Percentiles rank a stretch among this genome's conserved stretches.
Conservation (phyloP, 2,329 filamentous ascomycete species). For the Blastomyces percursus region DNA sequence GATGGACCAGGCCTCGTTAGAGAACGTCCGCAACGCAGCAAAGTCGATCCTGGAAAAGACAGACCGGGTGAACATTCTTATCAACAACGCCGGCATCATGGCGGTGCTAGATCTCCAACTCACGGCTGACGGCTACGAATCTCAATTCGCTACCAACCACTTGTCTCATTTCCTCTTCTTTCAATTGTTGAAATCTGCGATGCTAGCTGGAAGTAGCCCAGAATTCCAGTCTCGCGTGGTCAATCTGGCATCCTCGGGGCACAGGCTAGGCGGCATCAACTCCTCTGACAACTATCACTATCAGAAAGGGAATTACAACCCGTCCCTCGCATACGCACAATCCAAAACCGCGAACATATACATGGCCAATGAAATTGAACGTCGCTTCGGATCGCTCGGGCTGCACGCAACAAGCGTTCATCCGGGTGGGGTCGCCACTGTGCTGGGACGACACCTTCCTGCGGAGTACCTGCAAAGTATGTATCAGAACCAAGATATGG, state of each 20-base stretch:
- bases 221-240: slow-evolving; percentile 40
- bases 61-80: slow-evolving; percentile 31
- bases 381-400: slow-evolving; percentile 35
- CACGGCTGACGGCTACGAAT: slow-evolving; percentile 30
- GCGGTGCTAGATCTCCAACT: slow-evolving; percentile 17
- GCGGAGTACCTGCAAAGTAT: background rate
- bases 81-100: slow-evolving; percentile 38
- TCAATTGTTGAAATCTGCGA: slow-evolving; percentile 17
- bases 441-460: background rate
- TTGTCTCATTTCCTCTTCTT: slow-evolving; percentile 27
- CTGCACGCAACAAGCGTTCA: slow-evolving; percentile 35
- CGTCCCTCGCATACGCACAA: slow-evolving; percentile 36
- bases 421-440: background rate
- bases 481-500: slow-evolving; percentile 21
- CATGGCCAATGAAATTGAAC: slow-evolving; percentile 42
- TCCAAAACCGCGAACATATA: slow-evolving; percentile 44
- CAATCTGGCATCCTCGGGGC: slow-evolving; percentile 35
- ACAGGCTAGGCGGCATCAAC: slow-evolving; percentile 27
- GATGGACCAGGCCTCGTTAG: slow-evolving; percentile 27
- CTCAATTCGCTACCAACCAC: slow-evolving; percentile 24
- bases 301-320: slow-evolving; percentile 25
- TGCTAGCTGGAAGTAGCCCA: slow-evolving; percentile 19
- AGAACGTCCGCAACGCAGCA: slow-evolving; percentile 22
- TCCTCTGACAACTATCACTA: slow-evolving; percentile 31
- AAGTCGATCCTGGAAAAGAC: slow-evolving; percentile 19